These are phyloP conservation scores for Ustilago esculenta DNA, from an alignment of 1,284 basidiomycete species.

Conservation along the genomic window DNA sequence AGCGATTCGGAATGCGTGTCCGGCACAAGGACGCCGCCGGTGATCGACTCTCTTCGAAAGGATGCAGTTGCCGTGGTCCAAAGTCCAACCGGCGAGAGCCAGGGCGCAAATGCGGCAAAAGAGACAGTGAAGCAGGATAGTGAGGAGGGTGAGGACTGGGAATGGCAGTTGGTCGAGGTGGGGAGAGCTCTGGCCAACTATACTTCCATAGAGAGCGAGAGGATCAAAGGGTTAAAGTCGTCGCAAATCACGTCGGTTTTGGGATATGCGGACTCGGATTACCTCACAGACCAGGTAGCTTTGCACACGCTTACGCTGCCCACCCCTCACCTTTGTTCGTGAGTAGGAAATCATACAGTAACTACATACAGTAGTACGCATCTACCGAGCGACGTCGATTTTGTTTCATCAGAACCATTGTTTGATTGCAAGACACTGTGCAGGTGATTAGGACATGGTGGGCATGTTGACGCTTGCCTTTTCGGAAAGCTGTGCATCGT, in stretches of 20 bases:
- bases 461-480: constrained; percentile 60
- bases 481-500: constrained; percentile 48
- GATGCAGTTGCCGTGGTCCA: background rate
- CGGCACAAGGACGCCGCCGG: constrained; percentile 30
- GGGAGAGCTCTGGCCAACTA: constrained; percentile 95
- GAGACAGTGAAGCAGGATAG: no score
- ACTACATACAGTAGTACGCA: no score
- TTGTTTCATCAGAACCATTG: no score
- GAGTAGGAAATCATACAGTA: no score
- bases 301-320: constrained; percentile 40
- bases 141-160: constrained; percentile 50
- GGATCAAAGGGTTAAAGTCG: constrained; percentile 77
- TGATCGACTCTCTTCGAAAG: constrained; percentile 43
- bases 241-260: constrained; percentile 81
- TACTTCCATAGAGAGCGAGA: constrained; percentile 88
- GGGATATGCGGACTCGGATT: constrained; percentile 93
- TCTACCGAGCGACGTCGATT: no score
- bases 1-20: constrained; percentile 11
- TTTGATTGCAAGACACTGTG: no score
- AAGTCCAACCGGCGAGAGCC: background rate
- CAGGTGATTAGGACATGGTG: constrained; percentile 47
- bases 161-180: constrained; percentile 84
- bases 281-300: constrained; percentile 80
- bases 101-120: no score
- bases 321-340: constrained; percentile 4